Evolutionary conservation across 2,329 filamentous ascomycete genomes (phyloP).

Genomic region (Alternaria incomplexa): DNA sequence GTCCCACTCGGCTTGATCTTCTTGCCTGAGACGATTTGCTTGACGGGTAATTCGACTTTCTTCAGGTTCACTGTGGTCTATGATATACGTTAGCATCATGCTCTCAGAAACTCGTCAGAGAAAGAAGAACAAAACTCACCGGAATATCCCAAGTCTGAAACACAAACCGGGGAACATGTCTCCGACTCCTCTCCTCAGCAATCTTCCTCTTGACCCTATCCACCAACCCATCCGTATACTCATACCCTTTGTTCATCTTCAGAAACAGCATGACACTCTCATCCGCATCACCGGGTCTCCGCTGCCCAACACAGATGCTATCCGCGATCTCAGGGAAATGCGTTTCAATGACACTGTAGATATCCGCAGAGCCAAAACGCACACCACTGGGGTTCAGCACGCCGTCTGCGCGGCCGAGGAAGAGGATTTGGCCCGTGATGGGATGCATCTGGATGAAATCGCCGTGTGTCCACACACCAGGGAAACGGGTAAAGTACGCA

Average conservation of each 20-base stretch:
- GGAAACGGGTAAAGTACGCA: constrained; percentile 56
- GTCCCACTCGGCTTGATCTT: constrained; percentile 78
- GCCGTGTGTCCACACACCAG: constrained; percentile 78
- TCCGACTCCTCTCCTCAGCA: constrained; percentile 67
- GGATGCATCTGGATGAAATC: constrained; percentile 79
- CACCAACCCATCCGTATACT: constrained; percentile 53
- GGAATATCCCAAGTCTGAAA: constrained; percentile 84
- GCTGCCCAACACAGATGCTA: constrained; percentile 80
- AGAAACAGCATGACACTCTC: constrained; percentile 67
- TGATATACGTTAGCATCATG: background rate
- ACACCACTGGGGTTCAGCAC: constrained; percentile 82
- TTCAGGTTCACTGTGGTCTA: constrained; percentile 83
- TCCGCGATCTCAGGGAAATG: constrained; percentile 71
- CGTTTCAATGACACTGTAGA: constrained; percentile 75
- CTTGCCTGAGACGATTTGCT: constrained; percentile 80
- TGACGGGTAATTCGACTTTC: constrained; percentile 84
- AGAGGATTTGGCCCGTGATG: constrained; percentile 66
- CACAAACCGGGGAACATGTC: constrained; percentile 79
- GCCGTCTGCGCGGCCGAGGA: constrained; percentile 76
- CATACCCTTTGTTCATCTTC: constrained; percentile 63
- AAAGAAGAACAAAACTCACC: constrained; percentile 56
- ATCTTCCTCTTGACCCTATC: constrained; percentile 69
- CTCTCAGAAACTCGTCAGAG: background rate
- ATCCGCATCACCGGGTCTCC: constrained; percentile 65
- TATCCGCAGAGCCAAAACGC: constrained; percentile 79